These are phyloP conservation scores for Glonium stellatum DNA, from an alignment of 495 filamentous ascomycete genomes.

Conservation along the genomic window DNA sequence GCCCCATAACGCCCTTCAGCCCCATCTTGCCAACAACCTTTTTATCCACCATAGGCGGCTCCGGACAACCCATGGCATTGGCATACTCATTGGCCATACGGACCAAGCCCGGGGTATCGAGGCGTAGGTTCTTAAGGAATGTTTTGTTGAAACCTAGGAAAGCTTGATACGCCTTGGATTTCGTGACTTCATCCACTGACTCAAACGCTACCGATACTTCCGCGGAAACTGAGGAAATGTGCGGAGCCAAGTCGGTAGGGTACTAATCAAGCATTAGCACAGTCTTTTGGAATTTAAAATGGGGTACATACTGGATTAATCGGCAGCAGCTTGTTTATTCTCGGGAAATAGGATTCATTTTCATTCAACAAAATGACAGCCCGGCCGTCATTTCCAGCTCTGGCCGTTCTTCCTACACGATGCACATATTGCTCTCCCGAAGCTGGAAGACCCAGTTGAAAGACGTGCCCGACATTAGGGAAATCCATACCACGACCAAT, in stretches of 20 bases:
- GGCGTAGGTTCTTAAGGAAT: conserved; percentile 39
- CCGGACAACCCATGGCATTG: conserved; percentile 40
- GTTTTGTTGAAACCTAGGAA: conserved; percentile 51
- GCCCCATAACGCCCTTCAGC: conserved; percentile 39
- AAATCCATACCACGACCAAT: conserved; percentile 73
- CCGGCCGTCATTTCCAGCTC: conserved; percentile 62
- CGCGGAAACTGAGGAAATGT: conserved; percentile 31
- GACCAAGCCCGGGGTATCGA: conserved; percentile 39
- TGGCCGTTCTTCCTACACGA: conserved; percentile 64
- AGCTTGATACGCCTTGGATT: conserved; percentile 51
- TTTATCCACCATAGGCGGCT: conserved; percentile 42
- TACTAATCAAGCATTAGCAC: conserved; percentile 22
- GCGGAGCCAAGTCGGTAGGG: conserved; percentile 39
- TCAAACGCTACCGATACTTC: conserved; percentile 32
- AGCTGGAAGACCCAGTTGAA: conserved; percentile 59
- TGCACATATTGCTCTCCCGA: conserved; percentile 65
- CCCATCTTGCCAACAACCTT: conserved; percentile 48
- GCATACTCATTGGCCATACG: conserved; percentile 43
- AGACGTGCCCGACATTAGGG: conserved; percentile 63
- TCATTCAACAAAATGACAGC: conserved; percentile 58
- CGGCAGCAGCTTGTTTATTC: conserved; percentile 46
- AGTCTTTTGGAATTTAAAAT: no score
- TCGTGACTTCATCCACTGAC: conserved; percentile 42
- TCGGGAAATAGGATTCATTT: conserved; percentile 54
- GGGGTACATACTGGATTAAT: conserved; percentile 37